Conservation (phyloP, 129 eudicot genomes). For the Deinandra increscens region DNA sequence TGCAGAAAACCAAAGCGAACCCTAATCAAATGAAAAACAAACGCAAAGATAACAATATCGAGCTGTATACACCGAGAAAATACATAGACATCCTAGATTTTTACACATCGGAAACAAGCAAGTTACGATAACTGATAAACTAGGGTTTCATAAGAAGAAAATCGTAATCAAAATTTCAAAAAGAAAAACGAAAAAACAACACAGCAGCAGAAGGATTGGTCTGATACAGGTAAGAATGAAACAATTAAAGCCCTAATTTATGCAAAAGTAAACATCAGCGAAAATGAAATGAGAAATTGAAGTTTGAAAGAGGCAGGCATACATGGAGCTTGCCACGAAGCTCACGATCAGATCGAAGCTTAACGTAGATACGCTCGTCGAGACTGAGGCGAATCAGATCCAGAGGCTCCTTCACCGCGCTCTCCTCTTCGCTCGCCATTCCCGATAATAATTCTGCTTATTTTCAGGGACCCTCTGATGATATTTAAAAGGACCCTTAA, state of each 20-base stretch:
- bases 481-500: too few species aligned
- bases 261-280: neutral
- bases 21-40: too few species aligned
- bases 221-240: neutral
- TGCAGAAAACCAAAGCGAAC: too few species aligned
- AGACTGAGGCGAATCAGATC: conserved; percentile 96
- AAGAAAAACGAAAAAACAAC: neutral
- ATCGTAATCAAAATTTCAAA: neutral
- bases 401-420: conserved; percentile 95
- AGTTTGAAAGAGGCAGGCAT: conserved; percentile 16
- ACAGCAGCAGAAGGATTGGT: neutral
- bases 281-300: neutral
- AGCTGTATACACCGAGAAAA: too few species aligned
- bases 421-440: conserved; percentile 91
- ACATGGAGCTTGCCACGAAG: conserved; percentile 99
- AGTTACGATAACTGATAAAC: neutral
- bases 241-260: neutral
- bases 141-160: conserved; percentile 13
- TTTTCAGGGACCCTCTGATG: too few species aligned
- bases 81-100: too few species aligned
- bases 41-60: too few species aligned
- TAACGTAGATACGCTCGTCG: conserved; percentile 95
- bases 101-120: too few species aligned
- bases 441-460: neutral
- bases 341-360: conserved; percentile 97